Evolutionary conservation across 495 filamentous ascomycete species (phyloP), one percentile per base, ranked within the genome.

Genomic region (Aspergillus baeticus): DNA sequence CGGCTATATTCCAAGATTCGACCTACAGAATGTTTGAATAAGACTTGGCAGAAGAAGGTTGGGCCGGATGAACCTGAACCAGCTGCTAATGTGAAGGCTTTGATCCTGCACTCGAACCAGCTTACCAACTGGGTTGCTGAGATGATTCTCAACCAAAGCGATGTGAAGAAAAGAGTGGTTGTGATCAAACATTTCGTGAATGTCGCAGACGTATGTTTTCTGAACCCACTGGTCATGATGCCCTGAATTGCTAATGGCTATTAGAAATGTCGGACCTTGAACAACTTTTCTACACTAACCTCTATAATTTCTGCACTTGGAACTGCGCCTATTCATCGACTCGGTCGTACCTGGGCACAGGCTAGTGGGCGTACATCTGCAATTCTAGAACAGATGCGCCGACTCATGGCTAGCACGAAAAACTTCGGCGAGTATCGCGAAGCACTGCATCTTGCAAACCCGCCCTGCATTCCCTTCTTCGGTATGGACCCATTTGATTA

Each of bases 61-160:
- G 77, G 71, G 14, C 83, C 90, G 17, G 87, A 84, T 45, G 92
- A 95, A 58, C 83, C 87, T 0, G 94, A 98, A 65, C 93, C 92
- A 10, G 92, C 95, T 23, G 80, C 90, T 2, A 98, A 98, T 67
- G 91, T 98, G 58, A 96, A 96, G 69, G 88, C 91, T 10, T 78
- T 98, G 57, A 98, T 98, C 72, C 79, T 98, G 39, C 94, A 98
- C 69, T 97, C 95, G 0, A 98, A 98, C 61, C 93, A 96, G 69
- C 83, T 98, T 71, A 98, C 94, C 17, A 98, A 98, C 70, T 98
- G 95, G 95, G 94, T 98, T 51, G 94, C 94, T n/a, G 92, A 98
- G 69, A 98, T 98, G 94, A 98, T 98, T 62, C 77, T 98, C 63
- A 91, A 85, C 3, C 95, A 98, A 69, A 78, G 82, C 31, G 94